Conservation (phyloP, 1,139 yeast species). For the Geotrichum australiense region DNA sequence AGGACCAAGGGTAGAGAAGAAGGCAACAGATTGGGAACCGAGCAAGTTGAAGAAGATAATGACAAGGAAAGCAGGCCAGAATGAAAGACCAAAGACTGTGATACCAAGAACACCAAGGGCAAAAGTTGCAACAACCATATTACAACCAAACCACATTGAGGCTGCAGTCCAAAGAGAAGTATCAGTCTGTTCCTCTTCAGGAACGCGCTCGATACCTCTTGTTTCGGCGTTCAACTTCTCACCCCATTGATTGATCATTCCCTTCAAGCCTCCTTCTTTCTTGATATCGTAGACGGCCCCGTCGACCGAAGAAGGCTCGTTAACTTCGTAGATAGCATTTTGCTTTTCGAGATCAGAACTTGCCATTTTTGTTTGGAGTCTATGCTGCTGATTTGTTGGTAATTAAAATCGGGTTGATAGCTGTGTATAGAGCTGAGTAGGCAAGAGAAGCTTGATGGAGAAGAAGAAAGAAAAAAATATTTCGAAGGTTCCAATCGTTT, state of each 20-base stretch:
- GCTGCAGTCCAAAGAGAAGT: constrained; percentile 61
- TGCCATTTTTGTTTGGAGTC: too few relatives aligned
- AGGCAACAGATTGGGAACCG: constrained; percentile 76
- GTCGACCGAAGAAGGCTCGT: not conserved
- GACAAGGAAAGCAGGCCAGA: constrained; percentile 57
- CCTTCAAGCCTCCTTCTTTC: not conserved
- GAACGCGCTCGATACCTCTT: constrained; percentile 61
- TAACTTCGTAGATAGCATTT: not conserved
- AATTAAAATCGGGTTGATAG: too few relatives aligned
- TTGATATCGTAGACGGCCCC: not conserved
- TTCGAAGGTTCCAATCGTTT: too few relatives aligned
- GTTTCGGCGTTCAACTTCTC: constrained; percentile 40
- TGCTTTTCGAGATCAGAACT: not conserved
- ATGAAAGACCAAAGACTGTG: constrained; percentile 42
- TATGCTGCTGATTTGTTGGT: too few relatives aligned
- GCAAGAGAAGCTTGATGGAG: too few relatives aligned
- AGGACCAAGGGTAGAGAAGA: constrained; percentile 76
- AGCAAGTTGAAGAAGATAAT: constrained; percentile 66
- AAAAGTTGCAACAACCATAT: constrained; percentile 78
- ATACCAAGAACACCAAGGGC: constrained; percentile 78
- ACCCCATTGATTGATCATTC: not conserved
- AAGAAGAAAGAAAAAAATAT: too few relatives aligned
- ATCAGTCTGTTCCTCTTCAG: constrained; percentile 61
- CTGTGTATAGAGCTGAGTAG: too few relatives aligned
- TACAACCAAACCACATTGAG: constrained; percentile 90